These are phyloP conservation scores for Parathielavia appendiculata DNA, from an alignment of 495 filamentous ascomycete species.

Conservation along the genomic window DNA sequence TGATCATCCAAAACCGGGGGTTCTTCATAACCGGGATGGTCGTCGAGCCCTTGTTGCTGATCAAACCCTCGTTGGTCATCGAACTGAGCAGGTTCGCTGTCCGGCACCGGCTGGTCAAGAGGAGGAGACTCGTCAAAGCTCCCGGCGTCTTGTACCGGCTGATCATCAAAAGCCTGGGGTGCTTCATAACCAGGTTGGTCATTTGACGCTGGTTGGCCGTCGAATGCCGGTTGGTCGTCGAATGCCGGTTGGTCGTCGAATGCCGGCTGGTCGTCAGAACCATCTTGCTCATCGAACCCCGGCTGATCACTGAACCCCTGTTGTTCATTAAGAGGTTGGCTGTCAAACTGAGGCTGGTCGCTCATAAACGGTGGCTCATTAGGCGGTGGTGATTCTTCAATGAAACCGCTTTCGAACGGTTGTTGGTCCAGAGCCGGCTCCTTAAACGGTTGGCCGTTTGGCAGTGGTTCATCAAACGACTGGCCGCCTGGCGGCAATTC, in stretches of 20 bases:
- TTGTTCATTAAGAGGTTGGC: neutral
- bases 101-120: no score
- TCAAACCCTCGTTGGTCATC: neutral
- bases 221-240: neutral
- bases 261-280: neutral
- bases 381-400: neutral
- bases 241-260: neutral
- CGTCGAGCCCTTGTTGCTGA: neutral
- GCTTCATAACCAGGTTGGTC: no score
- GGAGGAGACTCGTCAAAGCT: no score
- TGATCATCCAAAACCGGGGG: neutral
- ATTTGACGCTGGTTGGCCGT: no score
- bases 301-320: neutral
- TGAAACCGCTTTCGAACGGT: no score
- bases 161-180: neutral
- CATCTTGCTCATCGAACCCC: neutral
- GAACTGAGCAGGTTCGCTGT: no score
- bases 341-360: no score
- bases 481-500: neutral
- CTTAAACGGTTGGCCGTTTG: no score
- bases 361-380: neutral
- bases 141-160: no score
- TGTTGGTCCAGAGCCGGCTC: no score
- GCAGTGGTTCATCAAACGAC: neutral
- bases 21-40: neutral